Conservation (phyloP, 768 basidiomycete genomes). For the Lentinula aciculospora region DNA sequence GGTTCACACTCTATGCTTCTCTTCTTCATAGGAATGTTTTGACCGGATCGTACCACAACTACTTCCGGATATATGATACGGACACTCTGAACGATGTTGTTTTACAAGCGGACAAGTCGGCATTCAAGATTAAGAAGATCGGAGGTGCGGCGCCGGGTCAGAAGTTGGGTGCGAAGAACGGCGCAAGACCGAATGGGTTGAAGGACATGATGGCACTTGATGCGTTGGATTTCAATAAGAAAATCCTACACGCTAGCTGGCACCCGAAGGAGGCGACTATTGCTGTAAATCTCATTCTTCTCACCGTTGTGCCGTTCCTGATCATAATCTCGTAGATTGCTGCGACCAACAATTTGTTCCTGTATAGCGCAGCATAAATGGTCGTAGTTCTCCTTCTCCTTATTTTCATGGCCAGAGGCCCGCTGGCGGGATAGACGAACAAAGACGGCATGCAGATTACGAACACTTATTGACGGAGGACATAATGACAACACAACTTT, state of each 20-base stretch:
- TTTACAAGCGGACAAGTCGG: constrained; percentile 97
- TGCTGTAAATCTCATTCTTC: constrained; percentile 54
- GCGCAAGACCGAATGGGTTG: constrained; percentile 61
- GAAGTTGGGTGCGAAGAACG: constrained; percentile 70
- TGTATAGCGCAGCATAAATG: constrained; percentile 67
- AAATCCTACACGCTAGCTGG: constrained; percentile 95
- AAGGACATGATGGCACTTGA: constrained; percentile 87
- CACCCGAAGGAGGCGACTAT: constrained; percentile 98
- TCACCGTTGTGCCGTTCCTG: neutral
- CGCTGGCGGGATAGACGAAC: constrained; percentile 10
- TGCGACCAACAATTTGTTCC: constrained; percentile 93
- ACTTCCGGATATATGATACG: constrained; percentile 98
- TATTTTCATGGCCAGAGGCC: constrained; percentile 7
- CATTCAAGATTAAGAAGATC: constrained; percentile 99
- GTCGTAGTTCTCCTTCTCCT: constrained; percentile 8
- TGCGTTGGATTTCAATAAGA: constrained; percentile 92
- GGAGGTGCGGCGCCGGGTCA: constrained; percentile 76
- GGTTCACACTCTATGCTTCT: neutral
- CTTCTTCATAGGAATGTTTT: constrained; percentile 75
- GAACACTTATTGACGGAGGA: constrained; percentile 4
- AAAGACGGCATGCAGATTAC: constrained; percentile 5
- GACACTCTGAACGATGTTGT: constrained; percentile 86
- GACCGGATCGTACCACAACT: constrained; percentile 99
- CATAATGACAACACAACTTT: neutral
- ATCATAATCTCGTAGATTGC: constrained; percentile 59